Evolutionary conservation across 345 rosid species (phyloP).

Genomic region (Gynandropsis gynandra): DNA sequence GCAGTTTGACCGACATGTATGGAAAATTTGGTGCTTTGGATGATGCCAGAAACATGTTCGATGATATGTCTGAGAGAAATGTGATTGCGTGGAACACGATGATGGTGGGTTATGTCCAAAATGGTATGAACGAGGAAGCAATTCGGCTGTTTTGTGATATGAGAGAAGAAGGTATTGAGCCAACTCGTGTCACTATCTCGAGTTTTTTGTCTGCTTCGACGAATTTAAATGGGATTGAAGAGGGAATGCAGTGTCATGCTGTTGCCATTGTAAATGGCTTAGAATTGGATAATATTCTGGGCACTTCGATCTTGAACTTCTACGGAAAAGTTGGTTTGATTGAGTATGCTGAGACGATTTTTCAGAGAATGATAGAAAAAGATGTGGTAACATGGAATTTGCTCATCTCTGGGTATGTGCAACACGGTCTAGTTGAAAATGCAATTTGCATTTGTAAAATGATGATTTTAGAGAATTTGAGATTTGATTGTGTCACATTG

Average conservation of each 20-base stretch:
- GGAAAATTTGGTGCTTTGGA: constrained; percentile 54
- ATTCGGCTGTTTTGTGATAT: constrained; percentile 37
- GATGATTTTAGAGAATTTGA: constrained; percentile 46
- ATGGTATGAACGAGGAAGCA: constrained; percentile 53
- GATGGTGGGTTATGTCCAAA: constrained; percentile 52
- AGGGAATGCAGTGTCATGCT: constrained; percentile 76
- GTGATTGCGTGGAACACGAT: constrained; percentile 58
- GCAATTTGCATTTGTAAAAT: constrained; percentile 44
- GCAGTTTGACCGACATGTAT: constrained; percentile 60
- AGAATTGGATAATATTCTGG: constrained; percentile 52
- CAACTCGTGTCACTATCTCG: constrained; percentile 49
- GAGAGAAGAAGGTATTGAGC: constrained; percentile 48
- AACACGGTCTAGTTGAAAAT: constrained; percentile 34
- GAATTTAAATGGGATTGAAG: constrained; percentile 48
- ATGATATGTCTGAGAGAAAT: constrained; percentile 43
- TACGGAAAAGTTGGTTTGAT: constrained; percentile 64
- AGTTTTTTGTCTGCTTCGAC: constrained; percentile 69
- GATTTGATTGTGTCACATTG: constrained; percentile 62
- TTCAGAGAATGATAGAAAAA: constrained; percentile 38
- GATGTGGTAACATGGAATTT: constrained; percentile 83
- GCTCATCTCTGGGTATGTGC: constrained; percentile 57
- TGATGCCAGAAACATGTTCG: constrained; percentile 59
- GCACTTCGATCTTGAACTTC: constrained; percentile 62
- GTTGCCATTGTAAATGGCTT: constrained; percentile 46
- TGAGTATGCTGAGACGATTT: constrained; percentile 57